A percentile compares a stretch with the other conserved stretches of the same genome.
phyloP scores from a whole-genome alignment of 768 basidiomycete genomes.

The Calocera cornea region DNA sequence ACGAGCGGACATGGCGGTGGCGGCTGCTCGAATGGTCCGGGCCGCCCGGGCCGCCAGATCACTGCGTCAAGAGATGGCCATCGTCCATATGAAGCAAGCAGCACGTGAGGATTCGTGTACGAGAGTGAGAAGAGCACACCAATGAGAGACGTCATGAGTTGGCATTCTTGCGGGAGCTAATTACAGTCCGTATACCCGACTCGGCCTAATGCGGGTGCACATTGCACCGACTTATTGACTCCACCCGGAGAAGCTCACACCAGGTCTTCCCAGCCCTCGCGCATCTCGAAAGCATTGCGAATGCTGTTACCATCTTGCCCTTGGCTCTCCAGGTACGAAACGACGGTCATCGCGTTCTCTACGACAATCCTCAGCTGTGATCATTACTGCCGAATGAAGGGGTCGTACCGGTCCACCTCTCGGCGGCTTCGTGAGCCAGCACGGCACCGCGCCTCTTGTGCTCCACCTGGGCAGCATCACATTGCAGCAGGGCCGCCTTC shows the following conservation, averaged over 20 bases:
- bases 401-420: conserved; percentile 76
- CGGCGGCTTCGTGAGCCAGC: conserved; percentile 68
- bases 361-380: neutral
- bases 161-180: neutral
- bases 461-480: conserved; percentile 71
- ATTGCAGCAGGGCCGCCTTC: conserved; percentile 63
- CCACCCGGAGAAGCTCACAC: neutral
- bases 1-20: neutral
- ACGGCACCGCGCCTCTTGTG: conserved; percentile 57
- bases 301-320: conserved; percentile 2
- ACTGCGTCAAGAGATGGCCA: neutral
- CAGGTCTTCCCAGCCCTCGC: conserved; percentile 9
- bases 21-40: neutral
- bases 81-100: neutral
- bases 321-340: conserved; percentile 6
- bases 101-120: neutral
- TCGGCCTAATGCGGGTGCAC: neutral
- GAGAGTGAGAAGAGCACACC: neutral
- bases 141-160: neutral
- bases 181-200: neutral
- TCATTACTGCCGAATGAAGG: neutral
- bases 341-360: conserved; percentile 14
- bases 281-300: conserved; percentile 7
- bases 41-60: neutral
- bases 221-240: neutral